Percentiles rank a stretch among this genome's conserved stretches.
Evolutionary conservation across 805 yeast species (phyloP).

Genomic region (Schwanniomyces pseudopolymorphus): DNA sequence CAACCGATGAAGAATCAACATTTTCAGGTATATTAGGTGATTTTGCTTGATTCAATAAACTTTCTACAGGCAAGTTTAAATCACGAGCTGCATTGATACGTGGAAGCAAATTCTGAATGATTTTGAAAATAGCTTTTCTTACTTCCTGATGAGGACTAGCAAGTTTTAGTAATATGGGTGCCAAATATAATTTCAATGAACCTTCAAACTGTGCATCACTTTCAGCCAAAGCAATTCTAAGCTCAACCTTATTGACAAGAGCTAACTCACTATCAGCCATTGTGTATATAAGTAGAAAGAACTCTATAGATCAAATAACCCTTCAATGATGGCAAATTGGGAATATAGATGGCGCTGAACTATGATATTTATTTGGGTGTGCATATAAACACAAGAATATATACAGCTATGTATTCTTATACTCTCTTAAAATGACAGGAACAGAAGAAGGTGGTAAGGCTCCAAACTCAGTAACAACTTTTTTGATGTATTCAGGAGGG

Average conservation of each 20-base stretch:
- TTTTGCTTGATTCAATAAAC: slow-evolving; percentile 64
- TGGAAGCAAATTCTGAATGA: slow-evolving; percentile 65
- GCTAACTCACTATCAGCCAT: slow-evolving; percentile 52
- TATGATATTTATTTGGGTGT: neutral
- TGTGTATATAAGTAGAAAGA: neutral
- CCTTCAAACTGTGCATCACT: slow-evolving; percentile 63
- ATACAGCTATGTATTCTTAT: slow-evolving; percentile 46
- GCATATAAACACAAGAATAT: neutral
- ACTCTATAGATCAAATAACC: neutral
- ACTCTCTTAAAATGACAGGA: slow-evolving; percentile 93
- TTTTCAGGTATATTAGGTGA: slow-evolving; percentile 46
- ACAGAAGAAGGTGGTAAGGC: slow-evolving; percentile 97
- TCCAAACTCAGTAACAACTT: slow-evolving; percentile 94
- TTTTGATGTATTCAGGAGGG: slow-evolving; percentile 89
- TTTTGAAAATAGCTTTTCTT: slow-evolving; percentile 63
- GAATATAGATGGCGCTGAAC: neutral
- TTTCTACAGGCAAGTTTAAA: slow-evolving; percentile 62
- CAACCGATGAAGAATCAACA: slow-evolving; percentile 50
- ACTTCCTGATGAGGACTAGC: slow-evolving; percentile 69
- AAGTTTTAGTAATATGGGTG: slow-evolving; percentile 78
- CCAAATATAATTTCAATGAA: slow-evolving; percentile 59
- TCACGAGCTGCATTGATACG: slow-evolving; percentile 56
- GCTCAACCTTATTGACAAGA: slow-evolving; percentile 74
- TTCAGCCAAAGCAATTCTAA: slow-evolving; percentile 74
- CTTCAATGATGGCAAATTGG: neutral